Percentiles rank a stretch among this genome's conserved stretches.
phyloP scores from a whole-genome alignment of 345 rosid genomes.

The Erodium maritimum region DNA sequence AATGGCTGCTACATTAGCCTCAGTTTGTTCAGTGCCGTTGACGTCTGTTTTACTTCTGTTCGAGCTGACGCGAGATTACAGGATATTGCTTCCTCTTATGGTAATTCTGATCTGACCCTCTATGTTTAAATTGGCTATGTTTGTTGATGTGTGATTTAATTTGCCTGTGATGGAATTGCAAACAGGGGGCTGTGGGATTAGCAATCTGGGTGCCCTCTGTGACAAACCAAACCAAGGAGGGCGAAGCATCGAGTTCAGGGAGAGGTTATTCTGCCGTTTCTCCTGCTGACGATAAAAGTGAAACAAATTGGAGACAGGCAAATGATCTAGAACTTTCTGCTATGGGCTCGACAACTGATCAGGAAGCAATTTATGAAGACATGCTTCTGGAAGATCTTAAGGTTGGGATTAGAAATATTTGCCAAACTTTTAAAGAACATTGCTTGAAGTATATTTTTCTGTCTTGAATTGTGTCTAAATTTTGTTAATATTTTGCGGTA shows the following conservation, averaged over 20 bases:
- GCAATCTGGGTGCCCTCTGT: conserved; percentile 99
- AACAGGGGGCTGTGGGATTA: conserved; percentile 94
- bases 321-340: conserved; percentile 54
- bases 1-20: conserved; percentile 97
- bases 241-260: conserved; percentile 38
- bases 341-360: conserved; percentile 36
- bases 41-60: conserved; percentile 85
- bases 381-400: conserved; percentile 58
- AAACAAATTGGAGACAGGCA: conserved; percentile 28
- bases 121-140: not conserved
- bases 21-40: conserved; percentile 96
- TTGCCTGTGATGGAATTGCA: conserved; percentile 11
- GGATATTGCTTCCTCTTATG: conserved; percentile 97
- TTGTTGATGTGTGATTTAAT: conserved; percentile 1
- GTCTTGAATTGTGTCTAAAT: not conserved
- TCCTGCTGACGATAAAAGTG: conserved; percentile 39
- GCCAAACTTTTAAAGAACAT: not conserved
- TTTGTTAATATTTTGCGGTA: conserved; percentile 1
- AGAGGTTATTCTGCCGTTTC: conserved; percentile 69
- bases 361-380: conserved; percentile 51
- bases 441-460: not conserved
- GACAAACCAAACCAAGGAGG: conserved; percentile 68
- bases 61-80: conserved; percentile 93
- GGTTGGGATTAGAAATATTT: conserved; percentile 18
- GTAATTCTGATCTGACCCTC: conserved; percentile 24